Evolutionary conservation across 2,329 filamentous ascomycete genomes (phyloP).

Genomic region (Stromatinia cepivora): DNA sequence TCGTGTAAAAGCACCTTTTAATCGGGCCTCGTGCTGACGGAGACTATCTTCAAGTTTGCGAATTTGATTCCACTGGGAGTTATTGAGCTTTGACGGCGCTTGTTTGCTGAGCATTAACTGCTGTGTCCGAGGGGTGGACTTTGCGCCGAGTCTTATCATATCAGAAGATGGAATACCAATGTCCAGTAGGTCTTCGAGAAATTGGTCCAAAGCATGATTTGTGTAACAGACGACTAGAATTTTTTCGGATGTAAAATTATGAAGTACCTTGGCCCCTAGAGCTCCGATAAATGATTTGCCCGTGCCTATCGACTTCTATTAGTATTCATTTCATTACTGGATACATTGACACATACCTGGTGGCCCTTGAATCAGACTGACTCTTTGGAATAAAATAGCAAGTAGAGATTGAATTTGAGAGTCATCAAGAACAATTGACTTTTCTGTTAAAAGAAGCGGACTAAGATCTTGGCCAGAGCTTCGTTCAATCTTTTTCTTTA

Average conservation of each 20-base stretch:
- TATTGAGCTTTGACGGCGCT: conserved; percentile 39
- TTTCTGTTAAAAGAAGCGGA: conserved; percentile 37
- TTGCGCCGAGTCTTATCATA: conserved; percentile 66
- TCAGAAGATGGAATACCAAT: conserved; percentile 51
- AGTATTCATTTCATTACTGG: neutral
- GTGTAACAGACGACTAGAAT: conserved; percentile 69
- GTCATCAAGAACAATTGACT: conserved; percentile 47
- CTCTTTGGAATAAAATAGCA: conserved; percentile 50
- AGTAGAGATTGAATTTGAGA: conserved; percentile 60
- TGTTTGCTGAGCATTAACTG: conserved; percentile 50
- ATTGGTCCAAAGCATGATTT: conserved; percentile 66
- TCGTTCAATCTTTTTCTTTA: conserved; percentile 36
- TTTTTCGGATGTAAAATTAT: conserved; percentile 49
- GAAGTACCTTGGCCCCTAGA: conserved; percentile 56
- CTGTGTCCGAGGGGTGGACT: conserved; percentile 52
- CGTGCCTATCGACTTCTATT: conserved; percentile 52
- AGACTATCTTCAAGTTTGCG: conserved; percentile 44
- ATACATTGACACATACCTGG: conserved; percentile 48
- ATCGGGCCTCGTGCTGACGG: conserved; percentile 33
- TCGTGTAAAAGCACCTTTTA: conserved; percentile 32
- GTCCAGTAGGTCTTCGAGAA: conserved; percentile 62
- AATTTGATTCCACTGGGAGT: conserved; percentile 47
- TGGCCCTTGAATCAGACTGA: conserved; percentile 70
- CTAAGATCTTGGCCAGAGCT: conserved; percentile 39
- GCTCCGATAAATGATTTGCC: conserved; percentile 76